phyloP scores from a whole-genome alignment of 257 asterid species.

The Buddleja alternifolia region DNA sequence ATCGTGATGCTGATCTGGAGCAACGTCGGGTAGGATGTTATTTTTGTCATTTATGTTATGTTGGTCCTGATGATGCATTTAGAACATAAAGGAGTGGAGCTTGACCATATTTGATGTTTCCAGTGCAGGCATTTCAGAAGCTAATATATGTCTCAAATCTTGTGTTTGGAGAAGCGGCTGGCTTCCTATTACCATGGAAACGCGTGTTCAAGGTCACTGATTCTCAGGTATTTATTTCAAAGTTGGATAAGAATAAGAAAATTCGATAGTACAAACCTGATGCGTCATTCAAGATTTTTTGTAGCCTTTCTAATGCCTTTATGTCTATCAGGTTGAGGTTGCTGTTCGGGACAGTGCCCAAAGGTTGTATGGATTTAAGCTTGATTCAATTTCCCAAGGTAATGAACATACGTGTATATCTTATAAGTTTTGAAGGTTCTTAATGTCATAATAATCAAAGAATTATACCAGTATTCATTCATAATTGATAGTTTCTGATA shows the following conservation, averaged over 20 bases:
- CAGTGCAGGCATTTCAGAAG: constrained; percentile 99
- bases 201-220: constrained; percentile 93
- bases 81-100: constrained; percentile 44
- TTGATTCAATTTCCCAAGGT: constrained; percentile 55
- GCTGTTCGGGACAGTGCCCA: constrained; percentile 69
- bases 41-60: too few relatives aligned
- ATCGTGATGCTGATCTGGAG: constrained; percentile 72
- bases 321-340: constrained; percentile 54
- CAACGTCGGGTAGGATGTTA: constrained; percentile 73
- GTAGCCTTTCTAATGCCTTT: neutral
- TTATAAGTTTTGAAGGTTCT: too few relatives aligned
- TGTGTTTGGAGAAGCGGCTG: constrained; percentile 93
- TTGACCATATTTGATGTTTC: constrained; percentile 61
- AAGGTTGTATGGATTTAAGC: constrained; percentile 52
- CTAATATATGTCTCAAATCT: constrained; percentile 88
- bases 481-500: neutral
- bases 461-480: too few relatives aligned
- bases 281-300: constrained; percentile 1
- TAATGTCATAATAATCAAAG: too few relatives aligned
- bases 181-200: constrained; percentile 99
- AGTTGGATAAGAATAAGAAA: too few relatives aligned
- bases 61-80: too few relatives aligned
- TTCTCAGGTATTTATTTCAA: constrained; percentile 58
- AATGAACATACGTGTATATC: constrained; percentile 22
- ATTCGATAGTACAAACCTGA: neutral